Conservation (phyloP, 257 asterid species). For the Datura wrightii region DNA sequence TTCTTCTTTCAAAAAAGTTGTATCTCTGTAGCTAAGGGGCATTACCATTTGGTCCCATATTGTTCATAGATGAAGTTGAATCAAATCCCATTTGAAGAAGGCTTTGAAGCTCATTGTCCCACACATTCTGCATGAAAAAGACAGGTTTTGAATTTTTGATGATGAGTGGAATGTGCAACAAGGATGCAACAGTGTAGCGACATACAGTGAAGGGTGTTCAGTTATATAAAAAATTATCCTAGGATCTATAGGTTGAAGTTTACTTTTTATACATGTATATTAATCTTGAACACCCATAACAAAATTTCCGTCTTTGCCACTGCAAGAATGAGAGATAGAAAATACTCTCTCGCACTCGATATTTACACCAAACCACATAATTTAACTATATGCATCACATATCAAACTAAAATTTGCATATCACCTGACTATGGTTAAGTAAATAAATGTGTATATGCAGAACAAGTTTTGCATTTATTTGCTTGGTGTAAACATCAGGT, state of each 20-base stretch:
- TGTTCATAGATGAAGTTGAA: slow-evolving; percentile 55
- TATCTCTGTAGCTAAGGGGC: background rate
- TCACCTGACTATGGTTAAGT: background rate
- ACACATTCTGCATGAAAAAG: slow-evolving; percentile 54
- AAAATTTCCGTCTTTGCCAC: background rate
- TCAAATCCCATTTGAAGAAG: slow-evolving; percentile 75
- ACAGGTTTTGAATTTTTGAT: background rate
- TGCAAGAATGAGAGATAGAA: background rate
- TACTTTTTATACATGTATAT: background rate
- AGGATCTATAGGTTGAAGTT: background rate
- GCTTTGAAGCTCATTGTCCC: slow-evolving; percentile 71
- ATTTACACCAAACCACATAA: background rate
- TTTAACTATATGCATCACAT: background rate
- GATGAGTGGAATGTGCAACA: background rate
- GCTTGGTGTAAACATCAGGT: background rate
- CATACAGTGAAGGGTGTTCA: background rate
- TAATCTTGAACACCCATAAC: background rate
- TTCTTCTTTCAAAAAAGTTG: background rate
- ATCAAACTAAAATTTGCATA: background rate
- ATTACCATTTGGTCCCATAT: slow-evolving; percentile 69
- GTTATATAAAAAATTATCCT: background rate
- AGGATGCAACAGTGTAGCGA: background rate
- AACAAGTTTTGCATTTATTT: background rate
- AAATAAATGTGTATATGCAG: background rate
- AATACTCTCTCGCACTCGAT: background rate